phyloP scores from a whole-genome alignment of 2,329 filamentous ascomycete species.

The Parafenestella ontariensis region DNA sequence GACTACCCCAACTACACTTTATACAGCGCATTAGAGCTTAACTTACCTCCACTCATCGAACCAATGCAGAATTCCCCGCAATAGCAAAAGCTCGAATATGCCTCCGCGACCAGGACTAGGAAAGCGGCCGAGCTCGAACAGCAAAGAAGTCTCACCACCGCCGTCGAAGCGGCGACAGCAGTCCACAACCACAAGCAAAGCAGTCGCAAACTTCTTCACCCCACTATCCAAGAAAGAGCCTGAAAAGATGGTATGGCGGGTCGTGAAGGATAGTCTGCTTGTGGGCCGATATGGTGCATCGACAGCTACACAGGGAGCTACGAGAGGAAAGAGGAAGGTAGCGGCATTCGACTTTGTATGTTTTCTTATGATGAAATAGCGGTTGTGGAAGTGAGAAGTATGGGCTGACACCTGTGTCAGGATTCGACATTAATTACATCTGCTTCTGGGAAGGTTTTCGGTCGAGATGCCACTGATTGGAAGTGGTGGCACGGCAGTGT shows the following conservation, averaged over 20 bases:
- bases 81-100: conserved; percentile 21
- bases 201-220: conserved; percentile 86
- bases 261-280: conserved; percentile 73
- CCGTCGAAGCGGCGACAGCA: conserved; percentile 62
- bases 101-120: conserved; percentile 18
- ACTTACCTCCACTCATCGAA: background rate
- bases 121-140: conserved; percentile 49
- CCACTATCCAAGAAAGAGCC: conserved; percentile 84
- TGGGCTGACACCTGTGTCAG: conserved; percentile 50
- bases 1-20: conserved; percentile 9
- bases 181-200: conserved; percentile 64
- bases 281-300: conserved; percentile 72
- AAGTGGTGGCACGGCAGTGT: conserved; percentile 88
- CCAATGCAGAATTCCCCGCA: background rate
- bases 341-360: conserved; percentile 51
- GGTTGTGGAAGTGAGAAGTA: background rate
- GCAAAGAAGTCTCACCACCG: conserved; percentile 63
- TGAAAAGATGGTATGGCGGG: conserved; percentile 73
- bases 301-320: conserved; percentile 14
- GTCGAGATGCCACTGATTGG: conserved; percentile 78
- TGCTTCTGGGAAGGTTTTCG: conserved; percentile 80
- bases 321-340: conserved; percentile 35
- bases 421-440: conserved; percentile 88
- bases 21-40: background rate
- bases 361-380: background rate